Evolutionary conservation across 176 grass and related monocot genomes (phyloP).

Genomic region (Microstegium vimineum): DNA sequence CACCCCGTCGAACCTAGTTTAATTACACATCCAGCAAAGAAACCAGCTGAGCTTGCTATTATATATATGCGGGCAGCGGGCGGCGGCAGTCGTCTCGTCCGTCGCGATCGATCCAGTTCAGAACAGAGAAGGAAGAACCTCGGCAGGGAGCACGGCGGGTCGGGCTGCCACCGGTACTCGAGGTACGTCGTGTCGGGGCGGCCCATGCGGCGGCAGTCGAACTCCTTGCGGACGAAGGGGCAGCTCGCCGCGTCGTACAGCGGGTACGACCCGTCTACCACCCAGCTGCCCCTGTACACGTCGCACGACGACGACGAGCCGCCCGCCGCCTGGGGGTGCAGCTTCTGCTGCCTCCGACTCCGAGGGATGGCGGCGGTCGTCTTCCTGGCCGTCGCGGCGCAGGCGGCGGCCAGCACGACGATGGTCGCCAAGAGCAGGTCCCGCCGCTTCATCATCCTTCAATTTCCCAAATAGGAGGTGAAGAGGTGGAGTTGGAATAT

Average conservation of each 20-base stretch:
- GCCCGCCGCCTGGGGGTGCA: neutral
- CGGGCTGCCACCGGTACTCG: constrained; percentile 75
- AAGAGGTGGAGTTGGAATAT: neutral
- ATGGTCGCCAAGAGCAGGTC: neutral
- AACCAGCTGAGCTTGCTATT: neutral
- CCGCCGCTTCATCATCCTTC: neutral
- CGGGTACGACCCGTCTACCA: constrained; percentile 66
- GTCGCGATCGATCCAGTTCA: neutral
- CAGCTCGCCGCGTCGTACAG: constrained; percentile 68
- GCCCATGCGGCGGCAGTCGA: constrained; percentile 60
- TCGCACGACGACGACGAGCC: constrained; percentile 40
- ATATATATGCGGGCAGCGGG: too few species aligned
- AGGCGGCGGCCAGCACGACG: constrained; percentile 13
- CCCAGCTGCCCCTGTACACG: constrained; percentile 64
- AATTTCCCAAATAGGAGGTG: neutral
- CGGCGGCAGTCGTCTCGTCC: neutral
- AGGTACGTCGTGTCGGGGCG: constrained; percentile 69
- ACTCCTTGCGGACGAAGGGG: constrained; percentile 70
- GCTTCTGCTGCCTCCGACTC: constrained; percentile 7
- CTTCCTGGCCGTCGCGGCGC: neutral
- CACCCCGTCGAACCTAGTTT: constrained; percentile 76
- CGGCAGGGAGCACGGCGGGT: constrained; percentile 52
- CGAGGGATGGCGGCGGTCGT: neutral
- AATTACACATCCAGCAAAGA: neutral
- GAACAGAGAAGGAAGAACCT: constrained; percentile 36